phyloP scores from a whole-genome alignment of 2,329 filamentous ascomycete genomes.

The Penicillium sp. region DNA sequence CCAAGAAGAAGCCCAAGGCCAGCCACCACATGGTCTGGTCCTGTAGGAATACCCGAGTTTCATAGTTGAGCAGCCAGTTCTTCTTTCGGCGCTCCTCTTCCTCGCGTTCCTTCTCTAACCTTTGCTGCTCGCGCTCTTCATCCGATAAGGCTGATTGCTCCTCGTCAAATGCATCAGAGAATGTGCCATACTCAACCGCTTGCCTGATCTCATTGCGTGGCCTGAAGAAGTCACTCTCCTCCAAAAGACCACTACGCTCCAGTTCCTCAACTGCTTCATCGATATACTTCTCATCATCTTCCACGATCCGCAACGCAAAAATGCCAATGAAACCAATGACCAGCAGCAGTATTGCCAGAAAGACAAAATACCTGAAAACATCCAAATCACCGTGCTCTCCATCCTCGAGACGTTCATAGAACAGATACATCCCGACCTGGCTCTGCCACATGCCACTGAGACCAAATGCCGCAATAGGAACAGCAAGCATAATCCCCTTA shows the following conservation, averaged over 20 bases:
- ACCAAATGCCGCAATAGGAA: slow-evolving; percentile 89
- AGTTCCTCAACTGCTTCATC: slow-evolving; percentile 86
- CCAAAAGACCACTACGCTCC: slow-evolving; percentile 79
- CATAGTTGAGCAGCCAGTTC: slow-evolving; percentile 85
- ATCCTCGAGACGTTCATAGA: slow-evolving; percentile 71
- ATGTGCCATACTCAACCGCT: slow-evolving; percentile 42
- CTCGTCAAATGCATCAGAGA: slow-evolving; percentile 37
- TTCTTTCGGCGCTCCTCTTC: slow-evolving; percentile 70
- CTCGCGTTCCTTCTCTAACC: slow-evolving; percentile 46
- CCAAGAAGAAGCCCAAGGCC: slow-evolving; percentile 84
- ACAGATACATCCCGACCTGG: slow-evolving; percentile 75
- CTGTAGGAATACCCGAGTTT: slow-evolving; percentile 78
- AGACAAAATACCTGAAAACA: slow-evolving; percentile 85
- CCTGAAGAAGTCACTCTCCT: slow-evolving; percentile 68
- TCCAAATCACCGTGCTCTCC: slow-evolving; percentile 58
- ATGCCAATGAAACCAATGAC: slow-evolving; percentile 70
- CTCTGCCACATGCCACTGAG: slow-evolving; percentile 95
- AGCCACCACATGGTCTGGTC: slow-evolving; percentile 97
- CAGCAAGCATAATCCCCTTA: slow-evolving; percentile 81
- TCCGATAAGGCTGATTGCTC: slow-evolving; percentile 41
- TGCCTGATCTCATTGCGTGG: slow-evolving; percentile 49
- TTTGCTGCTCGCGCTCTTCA: slow-evolving; percentile 42
- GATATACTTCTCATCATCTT: slow-evolving; percentile 79
- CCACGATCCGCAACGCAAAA: slow-evolving; percentile 73
- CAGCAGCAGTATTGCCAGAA: slow-evolving; percentile 71